A percentile compares a stretch with the other conserved stretches of the same genome.
phyloP scores from a whole-genome alignment of 257 asterid genomes.

The Paulownia fortunei region DNA sequence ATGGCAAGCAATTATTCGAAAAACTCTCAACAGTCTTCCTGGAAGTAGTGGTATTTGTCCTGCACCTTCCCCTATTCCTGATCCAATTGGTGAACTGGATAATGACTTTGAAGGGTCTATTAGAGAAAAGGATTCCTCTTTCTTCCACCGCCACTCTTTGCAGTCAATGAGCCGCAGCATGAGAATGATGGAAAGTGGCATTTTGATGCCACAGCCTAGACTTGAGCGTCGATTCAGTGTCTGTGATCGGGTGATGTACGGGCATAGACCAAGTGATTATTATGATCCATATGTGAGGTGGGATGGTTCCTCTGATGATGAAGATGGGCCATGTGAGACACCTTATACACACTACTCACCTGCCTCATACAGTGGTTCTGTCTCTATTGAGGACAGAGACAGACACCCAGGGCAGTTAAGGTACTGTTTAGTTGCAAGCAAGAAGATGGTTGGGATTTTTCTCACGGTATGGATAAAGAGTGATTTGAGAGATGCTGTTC shows the following conservation, averaged over 20 bases:
- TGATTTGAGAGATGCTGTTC: constrained; percentile 67
- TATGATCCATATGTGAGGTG: constrained; percentile 54
- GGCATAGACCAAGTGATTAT: constrained; percentile 53
- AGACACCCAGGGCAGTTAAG: constrained; percentile 54
- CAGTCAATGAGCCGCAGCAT: constrained; percentile 73
- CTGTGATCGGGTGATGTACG: constrained; percentile 70
- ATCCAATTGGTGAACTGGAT: constrained; percentile 62
- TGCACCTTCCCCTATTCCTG: constrained; percentile 54
- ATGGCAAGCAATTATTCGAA: constrained; percentile 81
- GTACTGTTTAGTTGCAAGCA: constrained; percentile 82
- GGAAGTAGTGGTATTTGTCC: constrained; percentile 48
- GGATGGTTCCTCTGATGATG: constrained; percentile 63
- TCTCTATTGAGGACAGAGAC: constrained; percentile 55
- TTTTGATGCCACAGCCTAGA: constrained; percentile 49
- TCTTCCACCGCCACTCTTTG: constrained; percentile 66
- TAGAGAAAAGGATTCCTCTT: constrained; percentile 49
- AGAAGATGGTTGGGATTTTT: constrained; percentile 92
- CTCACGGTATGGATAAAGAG: constrained; percentile 79
- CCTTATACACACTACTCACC: constrained; percentile 54
- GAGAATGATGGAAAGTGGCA: constrained; percentile 62
- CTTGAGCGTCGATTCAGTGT: constrained; percentile 74
- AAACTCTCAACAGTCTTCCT: constrained; percentile 69
- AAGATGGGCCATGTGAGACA: constrained; percentile 56
- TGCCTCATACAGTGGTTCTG: constrained; percentile 44
- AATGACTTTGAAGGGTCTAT: constrained; percentile 72